Conservation (phyloP, 345 rosid genomes). For the Citrus medica region DNA sequence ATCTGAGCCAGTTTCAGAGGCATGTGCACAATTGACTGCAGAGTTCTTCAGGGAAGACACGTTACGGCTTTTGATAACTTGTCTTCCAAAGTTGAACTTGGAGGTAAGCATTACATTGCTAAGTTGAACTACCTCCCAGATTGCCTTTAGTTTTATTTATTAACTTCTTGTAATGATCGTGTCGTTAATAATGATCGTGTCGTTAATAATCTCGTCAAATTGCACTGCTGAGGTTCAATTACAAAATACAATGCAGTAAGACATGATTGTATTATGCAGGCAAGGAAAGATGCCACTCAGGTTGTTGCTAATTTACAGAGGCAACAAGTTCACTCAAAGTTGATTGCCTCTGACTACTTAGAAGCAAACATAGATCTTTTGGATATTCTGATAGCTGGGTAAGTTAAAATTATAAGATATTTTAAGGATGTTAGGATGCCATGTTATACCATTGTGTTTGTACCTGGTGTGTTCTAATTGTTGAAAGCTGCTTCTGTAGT, state of each 20-base stretch:
- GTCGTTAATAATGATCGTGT: neutral
- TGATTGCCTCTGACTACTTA: conserved; percentile 93
- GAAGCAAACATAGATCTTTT: conserved; percentile 85
- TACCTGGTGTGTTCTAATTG: conserved; percentile 12
- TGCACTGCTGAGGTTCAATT: neutral
- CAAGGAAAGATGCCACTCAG: conserved; percentile 97
- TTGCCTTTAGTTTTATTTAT: neutral
- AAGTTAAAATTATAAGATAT: conserved; percentile 12
- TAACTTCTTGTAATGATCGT: neutral
- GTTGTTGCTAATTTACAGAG: conserved; percentile 96
- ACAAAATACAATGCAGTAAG: neutral
- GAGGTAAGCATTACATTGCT: conserved; percentile 51
- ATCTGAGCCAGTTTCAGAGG: conserved; percentile 91
- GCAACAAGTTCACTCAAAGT: conserved; percentile 82
- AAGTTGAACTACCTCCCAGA: neutral
- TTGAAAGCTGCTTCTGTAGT: conserved; percentile 35
- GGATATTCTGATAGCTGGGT: conserved; percentile 79
- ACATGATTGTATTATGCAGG: conserved; percentile 35
- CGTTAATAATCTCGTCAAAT: neutral
- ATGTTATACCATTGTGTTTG: neutral
- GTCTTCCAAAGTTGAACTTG: conserved; percentile 81
- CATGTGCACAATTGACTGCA: conserved; percentile 86
- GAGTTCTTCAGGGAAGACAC: conserved; percentile 92
- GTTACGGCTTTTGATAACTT: conserved; percentile 60
- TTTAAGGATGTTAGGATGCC: neutral